Base-by-base conservation (phyloP, 768 basidiomycete genomes). In the Hypholoma fasciculare region DNA sequence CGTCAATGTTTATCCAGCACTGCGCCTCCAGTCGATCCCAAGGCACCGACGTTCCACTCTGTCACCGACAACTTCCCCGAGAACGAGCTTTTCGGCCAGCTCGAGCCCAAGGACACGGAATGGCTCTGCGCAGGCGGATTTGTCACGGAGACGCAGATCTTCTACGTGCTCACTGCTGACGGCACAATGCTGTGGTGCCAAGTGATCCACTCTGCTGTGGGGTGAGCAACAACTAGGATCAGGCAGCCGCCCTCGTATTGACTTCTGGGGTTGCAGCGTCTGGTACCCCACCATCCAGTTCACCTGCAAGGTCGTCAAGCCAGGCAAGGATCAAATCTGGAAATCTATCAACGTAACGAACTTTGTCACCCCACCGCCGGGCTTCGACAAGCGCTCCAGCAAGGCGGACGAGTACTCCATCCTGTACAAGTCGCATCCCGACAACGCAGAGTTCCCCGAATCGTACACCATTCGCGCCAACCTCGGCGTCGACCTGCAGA, bases 251-350 rank as follows among this genome's bases (percentile, higher is more conserved):
- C 58, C 63, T 54, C 42, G 34, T 52, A 40, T 44, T 14, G 42
- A 40, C 36, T 54, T 46, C 16, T n/a, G 36, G 43, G 37, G 16
- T 47, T 59, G 56, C 66, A 96, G 95, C 20, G 71, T 98, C 59
- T 95, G 96, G 87, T 96, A 91, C 69, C 95, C 97, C 3, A 92
- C 89, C 30, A 88, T 96, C 66, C 96, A 99, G 73, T 93, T 98
- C 72, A 91, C 87, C 4, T 95, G 88, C 86, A 96, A 95, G 74
- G 74, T 90, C 51, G 88, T 84, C 76, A 84, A 97, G 67, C 88
- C 94, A 5, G 80, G 82, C 61, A 92, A 88, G 17, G 84, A 90
- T 66, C 81, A 74, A 47, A 78, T 77, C 57, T 99, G 96, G 96
- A 92, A 90, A 71, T 94, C 92, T 26, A 69, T 94, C 71, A 94